Base-by-base conservation (phyloP, 345 rosid species). In the Lumnitzera littorea region DNA sequence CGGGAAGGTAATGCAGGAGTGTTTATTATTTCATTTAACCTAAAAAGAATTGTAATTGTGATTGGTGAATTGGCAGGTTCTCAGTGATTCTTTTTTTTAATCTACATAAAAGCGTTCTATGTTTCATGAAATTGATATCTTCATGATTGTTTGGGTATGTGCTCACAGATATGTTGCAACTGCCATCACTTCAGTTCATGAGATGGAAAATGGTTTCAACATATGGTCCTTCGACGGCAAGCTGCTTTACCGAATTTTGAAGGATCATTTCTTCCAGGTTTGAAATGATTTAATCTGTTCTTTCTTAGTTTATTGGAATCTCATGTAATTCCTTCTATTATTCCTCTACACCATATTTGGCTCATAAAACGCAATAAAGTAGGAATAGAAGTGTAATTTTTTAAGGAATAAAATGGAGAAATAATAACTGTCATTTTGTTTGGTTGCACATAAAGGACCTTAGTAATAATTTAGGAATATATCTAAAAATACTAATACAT, bases 181-280 rank as follows among this genome's bases (percentile, higher is more conserved):
- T 1, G 73, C 84, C 3, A 97, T 94, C 52, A 88, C 95, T 64
- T 90, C 97, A 46, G 99, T 88, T 51, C 96, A 94, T 46, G 99
- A 88, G 76, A 90, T 94, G 96, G 97, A 94, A 74, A 91, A 86
- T 74, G 97, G 99, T 12, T 94, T 94, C 78, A 86, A 81, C 64
- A 78, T 94, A 41, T 90, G 97, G 99, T 94, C 97, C 58, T 94
- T 90, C 72, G 79, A 84, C n/a, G 99, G 99, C 24, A 94, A 82
- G 60, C 78, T 76, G 56, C 84, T 94, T 36, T 94, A 94, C 61
- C 75, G 95, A 52, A 80, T 63, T 52, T 76, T 79, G 58, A 94
- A 88, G 84, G 99, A 94, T 77, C 96, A 90, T 73, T 88, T 94
- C 82, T 90, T 83, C 76, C 99, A 94, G 96, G 97, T 86, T 61